Percentiles rank a stretch among this genome's conserved stretches.
Conservation (phyloP, 2,329 filamentous ascomycete species). For the Penicillium digitatum region DNA sequence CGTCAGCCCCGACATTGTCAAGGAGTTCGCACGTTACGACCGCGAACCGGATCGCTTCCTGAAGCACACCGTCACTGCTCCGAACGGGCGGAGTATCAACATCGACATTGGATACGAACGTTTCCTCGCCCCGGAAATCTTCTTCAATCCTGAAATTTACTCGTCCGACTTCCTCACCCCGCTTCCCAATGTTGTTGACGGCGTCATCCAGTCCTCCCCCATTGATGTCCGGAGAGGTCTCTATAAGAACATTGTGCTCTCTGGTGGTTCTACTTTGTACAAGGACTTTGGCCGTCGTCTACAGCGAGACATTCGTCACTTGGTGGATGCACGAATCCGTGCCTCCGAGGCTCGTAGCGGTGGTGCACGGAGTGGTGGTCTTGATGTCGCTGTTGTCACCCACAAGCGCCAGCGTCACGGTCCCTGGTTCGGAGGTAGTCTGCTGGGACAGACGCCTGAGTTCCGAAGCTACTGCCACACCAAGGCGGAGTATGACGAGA, state of each 20-base stretch:
- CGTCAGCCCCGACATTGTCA: constrained; percentile 96
- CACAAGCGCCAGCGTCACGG: constrained; percentile 97
- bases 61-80: constrained; percentile 81
- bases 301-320: constrained; percentile 93
- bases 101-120: constrained; percentile 97
- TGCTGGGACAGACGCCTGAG: constrained; percentile 94
- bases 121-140: constrained; percentile 97
- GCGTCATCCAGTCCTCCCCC: constrained; percentile 93
- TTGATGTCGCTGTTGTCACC: constrained; percentile 95
- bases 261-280: constrained; percentile 94
- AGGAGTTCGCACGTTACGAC: constrained; percentile 94
- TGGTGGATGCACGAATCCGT: constrained; percentile 88
- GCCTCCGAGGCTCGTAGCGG: constrained; percentile 89
- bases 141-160: constrained; percentile 99
- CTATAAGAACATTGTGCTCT: constrained; percentile 99
- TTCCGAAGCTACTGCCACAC: constrained; percentile 99
- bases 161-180: constrained; percentile 97
- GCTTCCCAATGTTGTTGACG: constrained; percentile 88
- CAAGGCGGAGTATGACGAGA: constrained; percentile 85
- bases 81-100: constrained; percentile 75
- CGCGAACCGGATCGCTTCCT: constrained; percentile 85
- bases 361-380: constrained; percentile 84
- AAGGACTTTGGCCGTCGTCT: constrained; percentile 95
- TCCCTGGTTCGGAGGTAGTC: constrained; percentile 95
- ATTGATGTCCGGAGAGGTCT: constrained; percentile 95